Evolutionary conservation across 805 yeast species (phyloP), one percentile per base, ranked within the genome.

Genomic region (Nakazawaea ishiwadae): DNA sequence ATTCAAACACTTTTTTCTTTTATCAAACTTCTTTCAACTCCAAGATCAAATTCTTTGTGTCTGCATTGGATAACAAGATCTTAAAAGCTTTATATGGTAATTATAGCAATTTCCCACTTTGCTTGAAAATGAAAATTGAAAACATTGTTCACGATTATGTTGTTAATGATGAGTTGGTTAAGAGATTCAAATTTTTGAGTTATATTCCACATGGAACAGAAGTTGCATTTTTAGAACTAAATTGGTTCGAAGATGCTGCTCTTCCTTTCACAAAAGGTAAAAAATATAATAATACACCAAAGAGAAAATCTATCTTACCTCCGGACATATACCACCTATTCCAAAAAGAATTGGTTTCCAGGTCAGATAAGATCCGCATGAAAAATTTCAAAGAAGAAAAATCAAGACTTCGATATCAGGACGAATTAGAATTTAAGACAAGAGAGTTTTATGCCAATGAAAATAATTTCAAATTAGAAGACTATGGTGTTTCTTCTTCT

Each of bases 161-260:
- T 16, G 74, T 81, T 2, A 74, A 82, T 0, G 80, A 76, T 12
- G 77, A 77, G 3, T 48, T 83, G 52, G 51, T 75, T 2, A 73
- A 75, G 39, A 77, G 80, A 49, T 72, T 72, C 56, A 90, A 88
- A 58, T 88, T 84, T 57, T 62, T 93, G 43, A 72, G 84, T 1
- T 91, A 91, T 59, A 61, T 89, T 17, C 97, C 99, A 0, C 57
- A 77, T 21, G 97, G 97, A 1, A 83, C 96, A 0, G 84, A 83
- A 39, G 59, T 91, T 32, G 95, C 89, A 9, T 79, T 86, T 48
- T 56, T 93, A 41, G 98, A 93, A 52, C 74, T 96, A 39, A 82
- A 87, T 55, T 91, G 98, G 98, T 39, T 51, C 14, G 59, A 51
- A 31, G 40, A 41, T 3, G 23, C 27, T 5, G 10, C 11, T 14